Evolutionary conservation across 169 alveolate genomes (phyloP).

Genomic region (Eimeria nieschulzi): DNA sequence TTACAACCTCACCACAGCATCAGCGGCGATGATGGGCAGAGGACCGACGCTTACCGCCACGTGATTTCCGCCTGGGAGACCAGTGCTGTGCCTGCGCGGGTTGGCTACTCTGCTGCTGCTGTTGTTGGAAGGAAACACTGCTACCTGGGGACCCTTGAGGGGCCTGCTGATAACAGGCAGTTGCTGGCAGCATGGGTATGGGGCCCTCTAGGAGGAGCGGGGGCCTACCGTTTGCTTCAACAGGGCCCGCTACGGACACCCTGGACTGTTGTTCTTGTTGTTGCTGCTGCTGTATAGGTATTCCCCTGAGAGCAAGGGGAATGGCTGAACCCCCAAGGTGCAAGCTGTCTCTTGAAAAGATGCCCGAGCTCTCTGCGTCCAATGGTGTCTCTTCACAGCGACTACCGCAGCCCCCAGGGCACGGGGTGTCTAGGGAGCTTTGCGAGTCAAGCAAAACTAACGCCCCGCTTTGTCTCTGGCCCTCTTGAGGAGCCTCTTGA

Average conservation of each 20-base stretch:
- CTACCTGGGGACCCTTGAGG: neutral
- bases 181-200: neutral
- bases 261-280: constrained; percentile 18
- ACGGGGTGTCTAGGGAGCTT: constrained; percentile 49
- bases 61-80: too few species aligned
- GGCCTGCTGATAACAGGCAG: too few species aligned
- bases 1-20: neutral
- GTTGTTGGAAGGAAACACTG: neutral
- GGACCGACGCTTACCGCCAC: too few species aligned
- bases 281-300: constrained; percentile 43
- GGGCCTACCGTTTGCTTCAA: constrained; percentile 50
- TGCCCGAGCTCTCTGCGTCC: constrained; percentile 42
- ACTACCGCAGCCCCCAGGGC: constrained; percentile 36
- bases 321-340: neutral
- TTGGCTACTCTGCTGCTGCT: constrained; percentile 14
- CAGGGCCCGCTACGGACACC: constrained; percentile 32
- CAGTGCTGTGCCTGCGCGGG: constrained; percentile 2
- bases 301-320: constrained; percentile 15
- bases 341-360: constrained; percentile 30
- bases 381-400: constrained; percentile 17
- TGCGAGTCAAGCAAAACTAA: constrained; percentile 17
- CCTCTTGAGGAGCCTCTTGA: constrained; percentile 9
- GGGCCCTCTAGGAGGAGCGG: constrained; percentile 33
- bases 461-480: neutral
- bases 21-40: too few species aligned